Evolutionary conservation across 2,329 filamentous ascomycete species (phyloP).

Genomic region (Septoria linicola): DNA sequence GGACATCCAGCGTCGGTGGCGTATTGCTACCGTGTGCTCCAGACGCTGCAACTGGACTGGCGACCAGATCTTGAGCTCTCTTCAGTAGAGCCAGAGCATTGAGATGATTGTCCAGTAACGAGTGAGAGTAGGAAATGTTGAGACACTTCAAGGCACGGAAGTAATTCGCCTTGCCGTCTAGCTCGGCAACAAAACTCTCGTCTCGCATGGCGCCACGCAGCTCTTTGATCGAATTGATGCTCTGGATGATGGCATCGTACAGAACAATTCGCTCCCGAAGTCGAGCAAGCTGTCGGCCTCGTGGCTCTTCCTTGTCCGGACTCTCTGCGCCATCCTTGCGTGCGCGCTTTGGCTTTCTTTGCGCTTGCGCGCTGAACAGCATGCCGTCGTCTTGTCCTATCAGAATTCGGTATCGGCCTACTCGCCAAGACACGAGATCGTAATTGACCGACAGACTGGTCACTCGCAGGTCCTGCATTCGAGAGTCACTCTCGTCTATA

Average conservation of each 20-base stretch:
- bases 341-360: conserved; percentile 54
- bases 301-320: conserved; percentile 61
- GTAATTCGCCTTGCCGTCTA: conserved; percentile 77
- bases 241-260: conserved; percentile 88
- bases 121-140: conserved; percentile 81
- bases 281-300: conserved; percentile 72
- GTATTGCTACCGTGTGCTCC: conserved; percentile 33
- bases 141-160: conserved; percentile 88
- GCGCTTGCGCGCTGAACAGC: conserved; percentile 52
- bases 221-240: conserved; percentile 84
- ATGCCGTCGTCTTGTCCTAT: conserved; percentile 81
- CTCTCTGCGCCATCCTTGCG: conserved; percentile 51
- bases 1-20: conserved; percentile 69
- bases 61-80: conserved; percentile 64
- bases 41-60: conserved; percentile 30
- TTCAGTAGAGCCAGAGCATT: conserved; percentile 85
- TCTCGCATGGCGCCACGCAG: conserved; percentile 88
- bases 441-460: conserved; percentile 93
- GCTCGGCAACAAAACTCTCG: conserved; percentile 67
- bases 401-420: conserved; percentile 86
- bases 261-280: conserved; percentile 84
- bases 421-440: conserved; percentile 88
- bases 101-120: conserved; percentile 66
- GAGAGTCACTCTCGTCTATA: conserved; percentile 74
- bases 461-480: conserved; percentile 90